Conservation (phyloP, 2,329 filamentous ascomycete genomes). For the Arthrobotrys pseudoclavata region DNA sequence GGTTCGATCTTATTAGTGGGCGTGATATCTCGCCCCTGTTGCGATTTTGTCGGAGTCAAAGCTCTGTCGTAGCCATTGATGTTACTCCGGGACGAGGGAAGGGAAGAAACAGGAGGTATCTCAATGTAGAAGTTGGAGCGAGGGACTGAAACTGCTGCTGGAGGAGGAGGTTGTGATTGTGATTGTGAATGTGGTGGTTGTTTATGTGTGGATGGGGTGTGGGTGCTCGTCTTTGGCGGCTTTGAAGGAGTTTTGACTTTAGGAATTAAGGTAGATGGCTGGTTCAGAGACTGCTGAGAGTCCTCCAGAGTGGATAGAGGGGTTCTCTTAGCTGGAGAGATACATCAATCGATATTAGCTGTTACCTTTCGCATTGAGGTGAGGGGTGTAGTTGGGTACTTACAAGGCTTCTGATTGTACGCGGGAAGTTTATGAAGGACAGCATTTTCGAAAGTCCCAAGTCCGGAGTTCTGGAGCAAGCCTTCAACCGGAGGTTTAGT, state of each 20-base stretch:
- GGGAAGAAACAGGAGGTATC: slow-evolving; percentile 45
- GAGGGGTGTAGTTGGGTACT: background rate
- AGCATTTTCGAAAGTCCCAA: slow-evolving; percentile 42
- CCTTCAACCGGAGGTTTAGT: slow-evolving; percentile 59
- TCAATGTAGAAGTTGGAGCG: slow-evolving; percentile 60
- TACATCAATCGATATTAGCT: background rate
- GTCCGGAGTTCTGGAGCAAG: slow-evolving; percentile 51
- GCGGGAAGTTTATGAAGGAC: slow-evolving; percentile 47
- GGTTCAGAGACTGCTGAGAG: slow-evolving; percentile 38
- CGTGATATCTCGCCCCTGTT: slow-evolving; percentile 26
- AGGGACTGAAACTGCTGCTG: slow-evolving; percentile 13
- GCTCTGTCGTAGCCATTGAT: slow-evolving; percentile 48
- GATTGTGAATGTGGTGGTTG: slow-evolving; percentile 40
- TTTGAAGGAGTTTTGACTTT: slow-evolving; percentile 35
- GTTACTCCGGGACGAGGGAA: slow-evolving; percentile 5
- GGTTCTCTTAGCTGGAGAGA: slow-evolving; percentile 28
- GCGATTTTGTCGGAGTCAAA: slow-evolving; percentile 16
- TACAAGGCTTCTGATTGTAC: slow-evolving; percentile 46
- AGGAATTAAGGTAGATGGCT: slow-evolving; percentile 5
- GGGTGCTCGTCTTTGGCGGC: background rate
- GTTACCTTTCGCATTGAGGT: background rate
- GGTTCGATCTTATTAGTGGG: slow-evolving; percentile 13
- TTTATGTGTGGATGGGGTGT: slow-evolving; percentile 34
- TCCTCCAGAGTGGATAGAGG: slow-evolving; percentile 45
- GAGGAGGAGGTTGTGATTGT: background rate